phyloP scores from a whole-genome alignment of 2,329 filamentous ascomycete genomes.

The Domatiomyces globalis region DNA sequence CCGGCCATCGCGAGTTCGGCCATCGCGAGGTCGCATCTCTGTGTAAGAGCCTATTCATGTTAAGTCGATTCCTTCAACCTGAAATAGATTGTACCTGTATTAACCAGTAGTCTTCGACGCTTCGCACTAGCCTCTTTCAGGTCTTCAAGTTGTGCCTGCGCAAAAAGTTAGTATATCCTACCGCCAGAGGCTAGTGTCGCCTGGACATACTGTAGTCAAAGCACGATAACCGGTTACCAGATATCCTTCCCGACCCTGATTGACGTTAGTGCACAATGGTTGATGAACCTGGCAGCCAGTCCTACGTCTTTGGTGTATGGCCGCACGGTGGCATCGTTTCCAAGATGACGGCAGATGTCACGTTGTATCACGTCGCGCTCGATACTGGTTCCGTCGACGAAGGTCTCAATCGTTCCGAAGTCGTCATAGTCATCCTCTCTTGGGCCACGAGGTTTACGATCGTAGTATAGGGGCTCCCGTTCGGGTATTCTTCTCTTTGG shows the following conservation, averaged over 20 bases:
- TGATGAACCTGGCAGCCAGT: slow-evolving; percentile 51
- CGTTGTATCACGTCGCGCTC: slow-evolving; percentile 72
- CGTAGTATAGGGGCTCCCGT: background rate
- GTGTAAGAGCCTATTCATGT: slow-evolving; percentile 12
- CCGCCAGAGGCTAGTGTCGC: background rate
- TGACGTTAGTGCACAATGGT: slow-evolving; percentile 47
- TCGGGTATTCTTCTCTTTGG: background rate
- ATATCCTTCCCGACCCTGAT: slow-evolving; percentile 53
- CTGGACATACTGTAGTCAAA: slow-evolving; percentile 54
- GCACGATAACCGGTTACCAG: slow-evolving; percentile 69
- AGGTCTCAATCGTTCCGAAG: background rate
- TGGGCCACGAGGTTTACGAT: background rate
- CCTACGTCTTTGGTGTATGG: background rate
- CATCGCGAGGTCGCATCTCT: slow-evolving; percentile 1
- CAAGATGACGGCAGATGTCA: slow-evolving; percentile 71
- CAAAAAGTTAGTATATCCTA: background rate
- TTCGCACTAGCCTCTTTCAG: slow-evolving; percentile 39
- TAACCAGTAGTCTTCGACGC: too few species aligned
- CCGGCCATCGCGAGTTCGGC: background rate
- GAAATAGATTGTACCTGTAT: background rate
- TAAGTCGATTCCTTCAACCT: background rate
- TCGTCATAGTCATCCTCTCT: background rate
- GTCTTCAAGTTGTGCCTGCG: slow-evolving; percentile 42
- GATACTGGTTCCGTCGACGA: background rate
- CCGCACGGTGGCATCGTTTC: slow-evolving; percentile 54